A percentile compares a stretch with the other conserved stretches of the same genome.
phyloP scores from a whole-genome alignment of 2,329 filamentous ascomycete species.

The Cordyceps cateniannulata region DNA sequence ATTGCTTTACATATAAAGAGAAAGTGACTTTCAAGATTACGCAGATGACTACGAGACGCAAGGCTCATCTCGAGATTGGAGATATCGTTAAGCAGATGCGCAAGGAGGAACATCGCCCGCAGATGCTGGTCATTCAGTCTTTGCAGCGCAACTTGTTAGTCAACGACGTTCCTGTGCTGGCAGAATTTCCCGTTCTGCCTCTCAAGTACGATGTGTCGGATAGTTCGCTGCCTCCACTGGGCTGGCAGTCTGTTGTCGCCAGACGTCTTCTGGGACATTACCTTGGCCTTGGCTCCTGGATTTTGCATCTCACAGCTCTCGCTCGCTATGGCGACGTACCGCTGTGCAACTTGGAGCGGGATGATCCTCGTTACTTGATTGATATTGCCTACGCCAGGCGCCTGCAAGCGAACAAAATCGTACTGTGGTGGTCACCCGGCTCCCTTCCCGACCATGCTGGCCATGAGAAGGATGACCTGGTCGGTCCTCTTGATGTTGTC shows the following conservation, averaged over 20 bases:
- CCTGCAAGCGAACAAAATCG: slow-evolving; percentile 83
- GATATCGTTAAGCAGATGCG: slow-evolving; percentile 87
- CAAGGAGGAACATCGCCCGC: slow-evolving; percentile 73
- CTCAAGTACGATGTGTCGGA: slow-evolving; percentile 79
- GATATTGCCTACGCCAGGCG: slow-evolving; percentile 91
- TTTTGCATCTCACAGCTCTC: slow-evolving; percentile 79
- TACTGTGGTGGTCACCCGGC: slow-evolving; percentile 92
- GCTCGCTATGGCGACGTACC: slow-evolving; percentile 91
- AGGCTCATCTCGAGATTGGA: slow-evolving; percentile 80
- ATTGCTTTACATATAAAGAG: slow-evolving; percentile 81
- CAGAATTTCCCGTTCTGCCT: slow-evolving; percentile 76
- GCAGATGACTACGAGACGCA: slow-evolving; percentile 83
- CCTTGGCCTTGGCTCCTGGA: slow-evolving; percentile 86
- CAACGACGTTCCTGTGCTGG: slow-evolving; percentile 77
- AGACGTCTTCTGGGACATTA: slow-evolving; percentile 85
- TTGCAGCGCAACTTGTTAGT: slow-evolving; percentile 73
- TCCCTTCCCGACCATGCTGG: slow-evolving; percentile 90
- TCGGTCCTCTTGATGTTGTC: slow-evolving; percentile 75
- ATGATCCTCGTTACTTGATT: slow-evolving; percentile 91
- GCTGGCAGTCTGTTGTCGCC: slow-evolving; percentile 87
- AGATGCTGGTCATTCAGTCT: slow-evolving; percentile 85
- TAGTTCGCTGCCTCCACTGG: slow-evolving; percentile 80
- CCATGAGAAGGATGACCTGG: slow-evolving; percentile 86
- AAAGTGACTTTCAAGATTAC: slow-evolving; percentile 77
- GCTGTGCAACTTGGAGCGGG: slow-evolving; percentile 88